Percentiles rank a stretch among this genome's conserved stretches.
Evolutionary conservation across 306 rosid genomes (phyloP).

Genomic region (Vigna nakashimae): DNA sequence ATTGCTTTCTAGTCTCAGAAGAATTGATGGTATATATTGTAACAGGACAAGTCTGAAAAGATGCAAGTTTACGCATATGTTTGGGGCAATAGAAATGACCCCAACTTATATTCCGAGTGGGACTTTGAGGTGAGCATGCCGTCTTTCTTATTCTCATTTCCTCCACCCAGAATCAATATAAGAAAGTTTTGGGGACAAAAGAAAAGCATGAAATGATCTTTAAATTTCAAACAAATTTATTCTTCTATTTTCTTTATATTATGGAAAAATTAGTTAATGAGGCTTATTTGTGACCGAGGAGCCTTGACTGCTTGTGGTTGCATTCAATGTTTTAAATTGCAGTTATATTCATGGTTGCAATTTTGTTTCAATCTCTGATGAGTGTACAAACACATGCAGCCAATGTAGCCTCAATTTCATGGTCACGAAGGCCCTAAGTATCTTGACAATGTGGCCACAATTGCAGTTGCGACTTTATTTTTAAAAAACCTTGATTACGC

Average conservation of each 20-base stretch:
- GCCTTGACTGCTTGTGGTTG: not conserved
- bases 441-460: not conserved
- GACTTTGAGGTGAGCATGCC: slow-evolving; percentile 73
- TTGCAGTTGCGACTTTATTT: not conserved
- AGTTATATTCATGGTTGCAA: not conserved
- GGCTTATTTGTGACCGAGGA: not conserved
- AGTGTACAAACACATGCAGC: not conserved
- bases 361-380: not conserved
- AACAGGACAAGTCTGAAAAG: slow-evolving; percentile 68
- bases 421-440: not conserved
- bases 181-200: not conserved
- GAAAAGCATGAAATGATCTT: slow-evolving; percentile 16
- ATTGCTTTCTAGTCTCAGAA: not conserved
- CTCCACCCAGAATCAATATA: not conserved
- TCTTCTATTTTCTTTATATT: not conserved
- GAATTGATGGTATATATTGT: slow-evolving; percentile 19
- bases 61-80: slow-evolving; percentile 63
- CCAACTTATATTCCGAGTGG: slow-evolving; percentile 83
- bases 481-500: not conserved
- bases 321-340: not conserved
- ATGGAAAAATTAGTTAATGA: slow-evolving; percentile 14
- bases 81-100: slow-evolving; percentile 79
- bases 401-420: not conserved
- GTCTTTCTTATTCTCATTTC: slow-evolving; percentile 23
- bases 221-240: slow-evolving; percentile 1